Conservation (phyloP, 1,284 basidiomycete species). For the Boletus smithii region DNA sequence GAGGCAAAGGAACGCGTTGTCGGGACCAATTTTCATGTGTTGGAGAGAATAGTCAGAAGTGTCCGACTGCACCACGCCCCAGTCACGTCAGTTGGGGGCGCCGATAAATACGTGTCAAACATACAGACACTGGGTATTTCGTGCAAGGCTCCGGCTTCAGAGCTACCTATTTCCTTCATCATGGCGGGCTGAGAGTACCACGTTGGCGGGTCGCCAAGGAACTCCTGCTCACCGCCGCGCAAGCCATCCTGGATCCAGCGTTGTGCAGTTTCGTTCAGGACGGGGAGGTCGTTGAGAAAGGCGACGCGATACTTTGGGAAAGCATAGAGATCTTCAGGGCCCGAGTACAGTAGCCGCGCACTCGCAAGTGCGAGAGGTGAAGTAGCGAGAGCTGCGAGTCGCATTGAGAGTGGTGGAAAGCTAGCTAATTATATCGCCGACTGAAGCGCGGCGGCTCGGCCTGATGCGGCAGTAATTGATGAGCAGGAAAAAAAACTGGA, state of each 20-base stretch:
- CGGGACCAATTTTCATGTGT: conserved; percentile 66
- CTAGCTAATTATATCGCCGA: conserved; percentile 34
- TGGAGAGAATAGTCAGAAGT: conserved; percentile 50
- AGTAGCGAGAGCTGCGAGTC: conserved; percentile 17
- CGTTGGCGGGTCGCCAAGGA: conserved; percentile 52
- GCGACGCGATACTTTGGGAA: conserved; percentile 83
- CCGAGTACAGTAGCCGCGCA: conserved; percentile 58
- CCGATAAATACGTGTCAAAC: conserved; percentile 17
- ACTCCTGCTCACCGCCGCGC: conserved; percentile 69
- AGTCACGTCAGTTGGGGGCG: conserved; percentile 13
- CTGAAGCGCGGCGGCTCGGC: conserved; percentile 28
- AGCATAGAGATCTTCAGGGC: conserved; percentile 77
- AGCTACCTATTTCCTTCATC: conserved; percentile 60
- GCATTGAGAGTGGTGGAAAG: conserved; percentile 10
- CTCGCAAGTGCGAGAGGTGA: conserved; percentile 24
- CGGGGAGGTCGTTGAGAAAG: conserved; percentile 78
- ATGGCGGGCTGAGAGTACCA: conserved; percentile 37
- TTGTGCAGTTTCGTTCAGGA: conserved; percentile 70
- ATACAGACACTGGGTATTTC: conserved; percentile 30
- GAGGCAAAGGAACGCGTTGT: conserved; percentile 67
- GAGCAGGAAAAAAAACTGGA: neutral
- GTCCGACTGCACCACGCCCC: conserved; percentile 15
- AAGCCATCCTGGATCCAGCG: conserved; percentile 69
- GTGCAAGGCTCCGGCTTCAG: conserved; percentile 33
- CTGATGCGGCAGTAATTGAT: conserved; percentile 1